These are phyloP conservation scores for Spirogloea muscicola DNA, from an alignment of 139 green algal species.

Conservation along the genomic window DNA sequence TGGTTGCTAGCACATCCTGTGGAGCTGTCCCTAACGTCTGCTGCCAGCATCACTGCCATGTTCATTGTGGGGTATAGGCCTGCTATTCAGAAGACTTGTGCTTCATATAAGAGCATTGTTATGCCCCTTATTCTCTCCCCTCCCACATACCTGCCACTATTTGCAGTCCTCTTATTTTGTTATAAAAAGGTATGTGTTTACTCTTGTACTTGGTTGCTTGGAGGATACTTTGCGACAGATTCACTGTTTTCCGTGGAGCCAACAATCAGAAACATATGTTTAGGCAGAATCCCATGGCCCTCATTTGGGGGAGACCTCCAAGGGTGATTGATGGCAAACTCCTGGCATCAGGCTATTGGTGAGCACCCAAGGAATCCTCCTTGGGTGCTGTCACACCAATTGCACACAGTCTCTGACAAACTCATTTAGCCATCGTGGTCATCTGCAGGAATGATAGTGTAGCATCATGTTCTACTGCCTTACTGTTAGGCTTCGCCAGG, in stretches of 20 bases:
- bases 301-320: conserved; percentile 44
- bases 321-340: conserved; percentile 40
- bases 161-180: background rate
- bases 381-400: background rate
- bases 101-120: no score
- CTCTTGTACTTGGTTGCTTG: background rate
- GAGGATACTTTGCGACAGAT: conserved; percentile 47
- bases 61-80: conserved; percentile 59
- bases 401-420: background rate
- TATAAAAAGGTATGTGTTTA: background rate
- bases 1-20: conserved; percentile 49
- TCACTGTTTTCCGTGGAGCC: conserved; percentile 84
- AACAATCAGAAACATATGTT: conserved; percentile 94
- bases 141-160: background rate
- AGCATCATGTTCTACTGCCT: background rate
- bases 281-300: conserved; percentile 65
- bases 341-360: conserved; percentile 46
- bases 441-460: background rate
- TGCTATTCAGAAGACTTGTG: no score
- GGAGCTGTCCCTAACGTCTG: conserved; percentile 48
- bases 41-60: conserved; percentile 60
- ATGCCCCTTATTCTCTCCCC: conserved; percentile 3
- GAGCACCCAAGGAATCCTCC: background rate
- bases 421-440: background rate
- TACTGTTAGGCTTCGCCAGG: background rate